phyloP scores from a whole-genome alignment of 352 stramenopile genomes.

The Globisporangium paroecandrum region DNA sequence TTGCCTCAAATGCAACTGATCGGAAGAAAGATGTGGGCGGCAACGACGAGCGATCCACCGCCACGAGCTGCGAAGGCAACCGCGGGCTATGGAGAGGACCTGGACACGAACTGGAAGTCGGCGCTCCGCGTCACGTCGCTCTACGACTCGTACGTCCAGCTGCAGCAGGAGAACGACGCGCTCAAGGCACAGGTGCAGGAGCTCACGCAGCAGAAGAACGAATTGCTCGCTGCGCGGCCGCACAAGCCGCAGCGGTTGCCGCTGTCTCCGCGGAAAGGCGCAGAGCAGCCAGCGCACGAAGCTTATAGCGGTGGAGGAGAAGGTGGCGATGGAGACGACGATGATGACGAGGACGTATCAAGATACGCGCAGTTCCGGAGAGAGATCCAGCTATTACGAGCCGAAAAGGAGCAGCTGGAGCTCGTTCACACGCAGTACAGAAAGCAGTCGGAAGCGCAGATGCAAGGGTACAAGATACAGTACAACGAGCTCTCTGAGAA shows the following conservation, averaged over 20 bases:
- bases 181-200: constrained; percentile 29
- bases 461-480: constrained; percentile 26
- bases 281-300: constrained; percentile 12
- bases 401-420: constrained; percentile 44
- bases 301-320: neutral
- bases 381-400: constrained; percentile 48
- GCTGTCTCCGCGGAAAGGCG: neutral
- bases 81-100: neutral
- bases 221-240: constrained; percentile 24
- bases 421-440: constrained; percentile 31
- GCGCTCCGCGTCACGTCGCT: constrained; percentile 72
- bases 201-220: constrained; percentile 27
- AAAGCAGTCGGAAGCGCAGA: constrained; percentile 32
- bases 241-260: constrained; percentile 10
- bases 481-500: constrained; percentile 43
- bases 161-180: constrained; percentile 52
- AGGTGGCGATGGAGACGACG: constrained; percentile 19
- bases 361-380: constrained; percentile 24
- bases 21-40: neutral
- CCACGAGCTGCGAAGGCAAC: neutral
- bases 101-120: constrained; percentile 63
- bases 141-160: constrained; percentile 65
- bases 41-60: neutral
- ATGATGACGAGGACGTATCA: constrained; percentile 13
- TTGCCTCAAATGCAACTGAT: neutral